Evolutionary conservation across 108 stramenopile genomes (phyloP).

Genomic region (Nitzschia sp.): DNA sequence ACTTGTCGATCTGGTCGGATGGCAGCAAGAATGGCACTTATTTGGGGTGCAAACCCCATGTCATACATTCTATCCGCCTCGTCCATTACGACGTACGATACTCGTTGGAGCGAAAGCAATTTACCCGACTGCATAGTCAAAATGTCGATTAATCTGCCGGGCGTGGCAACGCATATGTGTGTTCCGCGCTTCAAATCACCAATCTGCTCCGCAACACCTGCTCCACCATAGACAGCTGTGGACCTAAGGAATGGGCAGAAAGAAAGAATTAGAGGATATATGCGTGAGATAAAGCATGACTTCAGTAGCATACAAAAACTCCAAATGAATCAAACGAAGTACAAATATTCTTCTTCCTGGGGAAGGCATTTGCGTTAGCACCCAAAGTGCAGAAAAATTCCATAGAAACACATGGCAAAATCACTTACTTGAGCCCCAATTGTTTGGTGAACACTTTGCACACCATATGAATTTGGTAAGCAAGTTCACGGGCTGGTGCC

Average conservation of each 20-base stretch:
- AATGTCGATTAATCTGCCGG: conserved; percentile 98
- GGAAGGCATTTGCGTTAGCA: conserved; percentile 22
- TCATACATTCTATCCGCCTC: conserved; percentile 99
- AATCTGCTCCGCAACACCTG: conserved; percentile 96
- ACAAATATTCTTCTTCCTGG: neutral
- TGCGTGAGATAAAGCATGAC: neutral
- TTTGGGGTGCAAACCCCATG: conserved; percentile 99
- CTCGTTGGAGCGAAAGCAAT: conserved; percentile 88
- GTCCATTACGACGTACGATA: conserved; percentile 96
- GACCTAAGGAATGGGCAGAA: conserved; percentile 38
- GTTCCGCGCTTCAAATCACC: conserved; percentile 94
- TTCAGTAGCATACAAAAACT: neutral
- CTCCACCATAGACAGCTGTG: conserved; percentile 97
- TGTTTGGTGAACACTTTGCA: conserved; percentile 77
- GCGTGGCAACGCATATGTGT: conserved; percentile 98
- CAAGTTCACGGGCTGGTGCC: conserved; percentile 97
- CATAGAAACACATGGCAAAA: neutral
- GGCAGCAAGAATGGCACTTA: conserved; percentile 88
- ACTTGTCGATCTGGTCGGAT: conserved; percentile 95
- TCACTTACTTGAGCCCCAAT: conserved; percentile 79
- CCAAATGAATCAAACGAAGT: neutral
- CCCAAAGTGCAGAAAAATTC: conserved; percentile 11
- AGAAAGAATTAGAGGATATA: neutral
- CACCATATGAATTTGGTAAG: conserved; percentile 94
- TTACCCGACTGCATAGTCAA: conserved; percentile 97